Conservation (phyloP, 345 rosid species). For the Microthlaspi erraticum region DNA sequence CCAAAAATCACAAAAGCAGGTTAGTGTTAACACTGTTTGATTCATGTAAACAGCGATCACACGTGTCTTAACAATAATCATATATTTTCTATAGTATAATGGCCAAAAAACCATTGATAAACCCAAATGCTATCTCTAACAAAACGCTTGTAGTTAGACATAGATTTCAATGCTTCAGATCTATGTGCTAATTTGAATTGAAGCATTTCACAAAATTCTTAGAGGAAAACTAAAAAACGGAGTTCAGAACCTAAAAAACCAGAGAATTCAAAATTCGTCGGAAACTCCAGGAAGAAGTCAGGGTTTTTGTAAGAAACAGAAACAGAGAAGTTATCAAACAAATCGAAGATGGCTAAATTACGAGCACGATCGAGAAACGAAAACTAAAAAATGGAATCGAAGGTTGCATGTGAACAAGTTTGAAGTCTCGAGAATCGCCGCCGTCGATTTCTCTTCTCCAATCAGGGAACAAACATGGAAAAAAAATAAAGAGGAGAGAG, state of each 20-base stretch:
- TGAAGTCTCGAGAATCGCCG: not conserved
- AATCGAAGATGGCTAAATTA: not conserved
- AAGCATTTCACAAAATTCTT: not conserved
- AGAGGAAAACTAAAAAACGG: not conserved
- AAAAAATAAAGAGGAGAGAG: slow-evolving; percentile 5
- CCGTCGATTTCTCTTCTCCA: not conserved
- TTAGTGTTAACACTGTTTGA: slow-evolving; percentile 8
- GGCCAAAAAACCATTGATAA: not conserved
- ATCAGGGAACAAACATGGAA: not conserved
- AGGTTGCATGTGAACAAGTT: not conserved
- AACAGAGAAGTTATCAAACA: slow-evolving; percentile 9
- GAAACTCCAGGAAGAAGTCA: not conserved
- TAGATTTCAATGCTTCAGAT: not conserved
- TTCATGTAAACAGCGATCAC: slow-evolving; percentile 9
- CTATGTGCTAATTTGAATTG: not conserved
- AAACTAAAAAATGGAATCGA: not conserved
- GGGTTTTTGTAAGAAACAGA: not conserved
- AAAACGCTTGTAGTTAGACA: not conserved
- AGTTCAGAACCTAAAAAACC: not conserved
- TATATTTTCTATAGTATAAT: not conserved
- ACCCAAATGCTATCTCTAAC: not conserved
- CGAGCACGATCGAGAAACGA: not conserved
- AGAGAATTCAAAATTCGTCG: not conserved
- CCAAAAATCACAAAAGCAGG: not conserved
- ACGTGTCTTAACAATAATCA: not conserved